These are phyloP conservation scores for Brassica nigra DNA, from an alignment of 345 rosid species.

Conservation along the genomic window DNA sequence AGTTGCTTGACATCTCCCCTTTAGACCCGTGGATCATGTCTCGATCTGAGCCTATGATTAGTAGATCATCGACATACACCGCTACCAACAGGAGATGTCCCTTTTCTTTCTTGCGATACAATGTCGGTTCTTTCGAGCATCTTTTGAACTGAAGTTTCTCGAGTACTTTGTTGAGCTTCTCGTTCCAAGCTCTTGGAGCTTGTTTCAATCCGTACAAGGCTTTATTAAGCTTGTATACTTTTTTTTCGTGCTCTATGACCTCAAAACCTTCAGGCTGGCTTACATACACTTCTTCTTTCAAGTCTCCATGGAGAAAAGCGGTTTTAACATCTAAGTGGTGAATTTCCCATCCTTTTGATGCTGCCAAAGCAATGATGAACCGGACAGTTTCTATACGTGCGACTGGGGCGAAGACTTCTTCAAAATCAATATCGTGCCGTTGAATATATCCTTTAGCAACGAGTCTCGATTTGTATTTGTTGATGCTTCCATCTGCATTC, in stretches of 20 bases:
- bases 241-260: neutral
- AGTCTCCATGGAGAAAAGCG: neutral
- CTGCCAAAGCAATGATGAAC: too few relatives aligned
- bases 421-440: neutral
- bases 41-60: too few relatives aligned
- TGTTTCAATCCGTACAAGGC: neutral
- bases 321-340: neutral
- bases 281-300: neutral
- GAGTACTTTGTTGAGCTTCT: too few relatives aligned
- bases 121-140: too few relatives aligned
- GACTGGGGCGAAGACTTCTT: neutral
- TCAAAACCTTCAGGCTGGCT: neutral
- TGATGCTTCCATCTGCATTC: neutral
- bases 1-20: too few relatives aligned
- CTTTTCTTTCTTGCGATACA: too few relatives aligned
- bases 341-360: neutral
- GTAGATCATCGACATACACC: too few relatives aligned
- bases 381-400: neutral
- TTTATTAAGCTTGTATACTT: neutral
- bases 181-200: too few relatives aligned
- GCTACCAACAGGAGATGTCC: too few relatives aligned
- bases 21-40: too few relatives aligned
- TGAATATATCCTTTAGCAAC: neutral
- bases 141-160: too few relatives aligned
- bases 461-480: neutral